These are phyloP conservation scores for Scenedesmus sp. DNA, from an alignment of 163 green algal genomes.

Conservation along the genomic window DNA sequence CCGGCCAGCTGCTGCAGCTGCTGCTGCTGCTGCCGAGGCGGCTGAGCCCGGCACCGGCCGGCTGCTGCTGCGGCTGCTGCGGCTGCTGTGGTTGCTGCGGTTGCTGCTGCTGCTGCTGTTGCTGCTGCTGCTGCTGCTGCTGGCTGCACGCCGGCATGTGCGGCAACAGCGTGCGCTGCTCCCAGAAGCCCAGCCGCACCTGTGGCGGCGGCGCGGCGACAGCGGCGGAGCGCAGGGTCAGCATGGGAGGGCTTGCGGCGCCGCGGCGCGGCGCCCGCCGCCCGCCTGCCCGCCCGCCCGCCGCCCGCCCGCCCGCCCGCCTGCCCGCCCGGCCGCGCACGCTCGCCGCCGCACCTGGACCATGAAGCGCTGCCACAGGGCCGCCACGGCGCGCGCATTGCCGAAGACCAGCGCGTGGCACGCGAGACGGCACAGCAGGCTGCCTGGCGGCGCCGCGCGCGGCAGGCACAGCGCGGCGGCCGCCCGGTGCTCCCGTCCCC, in stretches of 20 bases:
- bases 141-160: conserved; percentile 56
- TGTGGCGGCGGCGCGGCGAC: conserved; percentile 17
- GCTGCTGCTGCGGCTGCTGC: conserved; percentile 1
- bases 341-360: conserved; percentile 28
- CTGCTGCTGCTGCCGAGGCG: neutral
- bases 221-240: neutral
- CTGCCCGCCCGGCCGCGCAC: too few relatives aligned
- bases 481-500: neutral
- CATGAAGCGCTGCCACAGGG: conserved; percentile 76
- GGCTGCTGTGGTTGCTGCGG: neutral
- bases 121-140: conserved; percentile 40
- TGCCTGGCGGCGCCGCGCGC: conserved; percentile 53
- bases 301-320: too few relatives aligned
- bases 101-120: neutral
- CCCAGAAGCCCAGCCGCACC: conserved; percentile 73
- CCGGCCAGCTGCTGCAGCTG: conserved; percentile 7
- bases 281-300: too few relatives aligned
- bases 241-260: neutral
- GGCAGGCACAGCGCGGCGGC: neutral
- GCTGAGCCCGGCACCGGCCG: neutral
- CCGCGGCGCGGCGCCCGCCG: too few relatives aligned
- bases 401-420: conserved; percentile 73
- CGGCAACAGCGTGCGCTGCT: conserved; percentile 61
- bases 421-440: conserved; percentile 67
- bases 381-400: conserved; percentile 71